These are phyloP conservation scores for Fonsecaea pedrosoi DNA, from an alignment of 2,329 filamentous ascomycete genomes.

Conservation along the genomic window DNA sequence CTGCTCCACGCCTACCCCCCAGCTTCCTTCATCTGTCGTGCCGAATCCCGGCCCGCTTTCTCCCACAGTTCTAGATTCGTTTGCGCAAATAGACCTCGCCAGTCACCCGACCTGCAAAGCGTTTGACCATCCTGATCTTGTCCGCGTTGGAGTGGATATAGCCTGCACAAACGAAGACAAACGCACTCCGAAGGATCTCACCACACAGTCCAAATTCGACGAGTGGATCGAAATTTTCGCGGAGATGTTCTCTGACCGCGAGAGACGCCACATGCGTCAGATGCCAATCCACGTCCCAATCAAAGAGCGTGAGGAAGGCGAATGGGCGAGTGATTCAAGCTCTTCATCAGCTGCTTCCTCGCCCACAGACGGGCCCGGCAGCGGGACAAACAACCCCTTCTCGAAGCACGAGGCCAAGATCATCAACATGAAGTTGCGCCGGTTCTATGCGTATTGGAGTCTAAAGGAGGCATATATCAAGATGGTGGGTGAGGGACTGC, in stretches of 20 bases:
- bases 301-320: constrained; percentile 45
- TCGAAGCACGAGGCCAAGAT: constrained; percentile 42
- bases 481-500: constrained; percentile 68
- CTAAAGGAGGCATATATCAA: constrained; percentile 73
- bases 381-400: constrained; percentile 36
- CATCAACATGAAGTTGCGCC: constrained; percentile 63
- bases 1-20: constrained; percentile 43
- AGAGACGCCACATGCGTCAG: constrained; percentile 62
- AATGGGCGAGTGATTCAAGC: constrained; percentile 21
- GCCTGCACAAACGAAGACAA: constrained; percentile 66
- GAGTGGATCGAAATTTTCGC: constrained; percentile 66
- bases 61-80: constrained; percentile 12
- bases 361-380: background rate
- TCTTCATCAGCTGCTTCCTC: constrained; percentile 12
- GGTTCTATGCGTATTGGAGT: constrained; percentile 70
- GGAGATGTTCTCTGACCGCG: constrained; percentile 64
- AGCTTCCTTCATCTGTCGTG: constrained; percentile 22
- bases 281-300: constrained; percentile 41
- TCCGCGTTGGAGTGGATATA: constrained; percentile 64
- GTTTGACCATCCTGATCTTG: constrained; percentile 12
- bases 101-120: constrained; percentile 25
- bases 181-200: constrained; percentile 54
- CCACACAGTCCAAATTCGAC: constrained; percentile 58
- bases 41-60: constrained; percentile 23
- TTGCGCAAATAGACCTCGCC: constrained; percentile 23